Conservation (phyloP, 2,329 filamentous ascomycete species). For the Microcera coccophila region DNA sequence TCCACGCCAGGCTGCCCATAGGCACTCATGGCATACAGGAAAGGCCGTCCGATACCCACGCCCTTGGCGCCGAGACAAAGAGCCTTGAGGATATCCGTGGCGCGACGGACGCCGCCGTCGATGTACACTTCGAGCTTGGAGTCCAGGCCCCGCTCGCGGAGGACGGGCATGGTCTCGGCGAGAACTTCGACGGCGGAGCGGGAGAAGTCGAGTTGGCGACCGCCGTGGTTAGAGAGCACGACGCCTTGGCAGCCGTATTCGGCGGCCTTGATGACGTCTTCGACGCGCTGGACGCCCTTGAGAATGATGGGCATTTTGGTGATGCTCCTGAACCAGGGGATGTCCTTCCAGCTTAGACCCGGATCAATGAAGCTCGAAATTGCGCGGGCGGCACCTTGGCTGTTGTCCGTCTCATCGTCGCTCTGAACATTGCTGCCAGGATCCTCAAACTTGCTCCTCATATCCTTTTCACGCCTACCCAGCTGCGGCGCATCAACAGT, state of each 20-base stretch:
- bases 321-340: slow-evolving; percentile 86
- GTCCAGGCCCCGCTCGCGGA: slow-evolving; percentile 69
- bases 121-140: slow-evolving; percentile 81
- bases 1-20: slow-evolving; percentile 87
- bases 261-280: slow-evolving; percentile 86
- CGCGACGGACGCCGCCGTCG: slow-evolving; percentile 85
- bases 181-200: slow-evolving; percentile 86
- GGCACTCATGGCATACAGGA: slow-evolving; percentile 92
- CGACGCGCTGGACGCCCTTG: slow-evolving; percentile 93
- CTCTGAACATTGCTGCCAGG: slow-evolving; percentile 77
- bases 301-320: slow-evolving; percentile 94
- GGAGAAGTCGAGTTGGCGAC: slow-evolving; percentile 87
- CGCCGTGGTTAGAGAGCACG: slow-evolving; percentile 93
- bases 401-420: slow-evolving; percentile 72
- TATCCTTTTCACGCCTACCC: slow-evolving; percentile 93
- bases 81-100: slow-evolving; percentile 93
- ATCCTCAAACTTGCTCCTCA: slow-evolving; percentile 89
- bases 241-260: slow-evolving; percentile 82
- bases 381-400: slow-evolving; percentile 87
- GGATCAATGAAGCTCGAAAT: slow-evolving; percentile 98
- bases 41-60: slow-evolving; percentile 90
- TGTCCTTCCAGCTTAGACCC: slow-evolving; percentile 86
- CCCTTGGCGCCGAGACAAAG: slow-evolving; percentile 87
- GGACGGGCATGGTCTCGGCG: slow-evolving; percentile 86
- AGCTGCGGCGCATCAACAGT: slow-evolving; percentile 97